Evolutionary conservation across 108 stramenopile species (phyloP).

Genomic region (Parietichytrium sp.): DNA sequence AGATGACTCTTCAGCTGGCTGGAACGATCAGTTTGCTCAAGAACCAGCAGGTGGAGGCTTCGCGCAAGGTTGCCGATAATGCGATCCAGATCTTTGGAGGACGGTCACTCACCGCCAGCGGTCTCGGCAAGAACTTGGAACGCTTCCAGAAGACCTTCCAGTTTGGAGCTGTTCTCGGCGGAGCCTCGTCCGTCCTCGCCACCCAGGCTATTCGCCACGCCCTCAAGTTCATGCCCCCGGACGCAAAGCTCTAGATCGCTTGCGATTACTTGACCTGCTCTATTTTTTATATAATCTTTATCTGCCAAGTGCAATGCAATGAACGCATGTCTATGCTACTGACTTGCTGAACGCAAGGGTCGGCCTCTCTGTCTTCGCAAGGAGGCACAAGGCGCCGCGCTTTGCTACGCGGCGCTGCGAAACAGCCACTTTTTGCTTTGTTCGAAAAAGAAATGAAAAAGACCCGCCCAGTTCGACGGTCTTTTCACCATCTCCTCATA

Average conservation of each 20-base stretch:
- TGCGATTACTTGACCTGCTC: no score
- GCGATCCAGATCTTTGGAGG: conserved; percentile 38
- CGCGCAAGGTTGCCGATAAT: not conserved
- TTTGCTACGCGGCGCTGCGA: no score
- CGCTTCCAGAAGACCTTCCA: conserved; percentile 29
- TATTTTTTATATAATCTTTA: no score
- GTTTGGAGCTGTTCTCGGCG: conserved; percentile 14
- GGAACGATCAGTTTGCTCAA: conserved; percentile 25
- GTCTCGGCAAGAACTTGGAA: conserved; percentile 6
- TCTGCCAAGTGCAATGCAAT: no score
- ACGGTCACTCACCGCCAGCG: not conserved
- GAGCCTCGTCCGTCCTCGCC: conserved; percentile 29
- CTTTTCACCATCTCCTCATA: no score
- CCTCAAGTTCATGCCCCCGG: not conserved
- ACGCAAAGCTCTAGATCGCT: not conserved
- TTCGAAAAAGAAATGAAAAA: no score
- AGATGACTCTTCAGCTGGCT: conserved; percentile 18
- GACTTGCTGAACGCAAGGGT: no score
- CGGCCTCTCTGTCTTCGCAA: no score
- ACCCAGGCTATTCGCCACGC: not conserved
- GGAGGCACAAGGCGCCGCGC: no score
- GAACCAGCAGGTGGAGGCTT: conserved; percentile 18
- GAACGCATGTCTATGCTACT: no score
- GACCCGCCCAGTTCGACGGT: no score
- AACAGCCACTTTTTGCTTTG: no score